Evolutionary conservation across 331 rosid genomes (phyloP).

Genomic region (Cucumis variabilis): DNA sequence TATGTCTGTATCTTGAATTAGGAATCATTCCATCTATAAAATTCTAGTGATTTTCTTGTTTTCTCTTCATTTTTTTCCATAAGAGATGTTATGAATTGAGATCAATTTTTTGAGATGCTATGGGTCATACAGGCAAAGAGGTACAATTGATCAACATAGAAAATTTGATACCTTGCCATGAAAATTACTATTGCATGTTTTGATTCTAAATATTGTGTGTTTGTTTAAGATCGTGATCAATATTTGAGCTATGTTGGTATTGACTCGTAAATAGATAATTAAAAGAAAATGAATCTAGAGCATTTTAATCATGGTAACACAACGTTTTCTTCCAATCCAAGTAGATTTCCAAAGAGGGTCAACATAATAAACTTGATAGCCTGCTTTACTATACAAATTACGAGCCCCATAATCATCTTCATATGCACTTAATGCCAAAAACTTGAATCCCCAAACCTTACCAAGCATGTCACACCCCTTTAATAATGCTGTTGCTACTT

Average conservation of each 20-base stretch:
- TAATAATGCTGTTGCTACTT: conserved; percentile 67
- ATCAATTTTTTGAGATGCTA: no score
- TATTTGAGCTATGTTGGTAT: no score
- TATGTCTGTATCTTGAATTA: neutral
- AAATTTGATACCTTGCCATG: neutral
- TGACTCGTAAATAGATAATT: neutral
- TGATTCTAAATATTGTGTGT: neutral
- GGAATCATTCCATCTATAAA: neutral
- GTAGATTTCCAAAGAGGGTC: conserved; percentile 81
- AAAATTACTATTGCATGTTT: neutral
- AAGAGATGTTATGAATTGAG: neutral
- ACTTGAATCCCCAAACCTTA: conserved; percentile 66
- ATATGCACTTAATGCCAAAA: conserved; percentile 77
- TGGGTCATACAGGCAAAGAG: no score
- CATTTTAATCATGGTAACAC: conserved; percentile 76
- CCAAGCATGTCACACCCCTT: conserved; percentile 73
- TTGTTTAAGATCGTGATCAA: neutral
- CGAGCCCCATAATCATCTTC: conserved; percentile 89
- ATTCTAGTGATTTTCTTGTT: neutral
- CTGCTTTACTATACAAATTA: conserved; percentile 71
- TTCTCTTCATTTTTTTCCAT: no score
- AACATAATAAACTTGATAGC: conserved; percentile 64
- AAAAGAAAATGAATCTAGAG: conserved; percentile 4
- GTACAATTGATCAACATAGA: no score
- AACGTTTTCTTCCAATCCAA: conserved; percentile 90